Base-by-base conservation (phyloP, 1,284 basidiomycete species). In the Paramarasmius palmivorus region DNA sequence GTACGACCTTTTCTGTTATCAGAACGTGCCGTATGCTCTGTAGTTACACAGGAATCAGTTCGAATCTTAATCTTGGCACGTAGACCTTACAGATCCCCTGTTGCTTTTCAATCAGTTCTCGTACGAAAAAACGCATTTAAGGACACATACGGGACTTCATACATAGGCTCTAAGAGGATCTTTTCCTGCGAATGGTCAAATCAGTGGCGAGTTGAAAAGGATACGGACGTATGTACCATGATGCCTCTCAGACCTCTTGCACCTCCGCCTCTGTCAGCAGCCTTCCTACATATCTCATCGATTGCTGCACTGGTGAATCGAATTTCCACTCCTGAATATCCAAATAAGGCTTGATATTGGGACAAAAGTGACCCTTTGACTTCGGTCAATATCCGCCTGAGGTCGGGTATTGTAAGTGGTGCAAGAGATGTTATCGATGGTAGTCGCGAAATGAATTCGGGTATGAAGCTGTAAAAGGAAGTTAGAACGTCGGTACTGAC, bases 381-480 rank as follows among this genome's bases (percentile, higher is more conserved):
- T 63, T 98, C 94, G 1, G 89, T 93, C 42, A 98, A 78, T 55
- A 98, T 92, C 10, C 88, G 83, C n/a, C 94, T 82, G 8, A 98
- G 78, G 66, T 98, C 95, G 36, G 79, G 50, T 63, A 77, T 64
- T 73, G 83, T 67, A 68, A 98, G 78, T 3, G 92, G 86, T 14
- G 88, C 73, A 9, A 98, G 79, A 0, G 92, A 86, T 1, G 94
- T 93, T 37, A 95, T 78, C 32, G 93, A 90, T 3, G 95, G 95
- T 17, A 97, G 72, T 29, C 95, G 89, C 20, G 92, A 94, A 38
- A 96, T 81, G 65, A 98, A 97, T 71, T 97, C 95, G 8, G 95
- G 95, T 54, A 98, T 98, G 59, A 97, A 89, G 1, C 88, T 90
- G 51, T 29, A 14, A 26, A 20, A 4, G 17, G 10, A n/a, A 2